Evolutionary conservation across 768 basidiomycete species (phyloP), one percentile per base, ranked within the genome.

Genomic region (Sutorius australiensis): DNA sequence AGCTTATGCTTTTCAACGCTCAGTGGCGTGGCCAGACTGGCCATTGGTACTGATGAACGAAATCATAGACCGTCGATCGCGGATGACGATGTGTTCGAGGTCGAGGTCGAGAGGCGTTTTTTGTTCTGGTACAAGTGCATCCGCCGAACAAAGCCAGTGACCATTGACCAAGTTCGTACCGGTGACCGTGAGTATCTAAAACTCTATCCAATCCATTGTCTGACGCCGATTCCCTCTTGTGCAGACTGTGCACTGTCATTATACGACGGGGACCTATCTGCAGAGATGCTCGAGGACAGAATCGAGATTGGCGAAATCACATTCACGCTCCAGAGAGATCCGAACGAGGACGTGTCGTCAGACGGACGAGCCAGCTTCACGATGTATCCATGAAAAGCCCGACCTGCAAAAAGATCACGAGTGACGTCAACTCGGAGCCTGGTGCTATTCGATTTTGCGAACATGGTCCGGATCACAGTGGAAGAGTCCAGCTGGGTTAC

Each of bases 91-190:
- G 19, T 38, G 3, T 61, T 65, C 46, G 59, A 67, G 9, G 51
- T 65, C 38, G 40, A 61, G 28, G 21, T 65, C 12, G 57, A 65
- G 52, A 47, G 55, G 31, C 55, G 57, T 34, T 65, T 55, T 24
- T n/a, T 64, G 17, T 33, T 64, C 0, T 7, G 55, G 32, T 65
- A 64, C 57, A 59, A 46, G 50, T 67, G 64, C 24, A 61, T 65
- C 36, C 62, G 65, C 49, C 64, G 65, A 40, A 67, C 64, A 43
- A 52, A 52, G 10, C 57, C 43, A 16, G 45, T 44, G 37, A 48
- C 55, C 14, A 42, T 66, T 19, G 64, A 64, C 32, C 64, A 66
- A 60, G 37, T 64, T 4, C 63, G 63, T 11, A 63, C 61, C 6
- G 63, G 53, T 17, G 10, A 57, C 19, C 36, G 63, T 64, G 51